phyloP scores from a whole-genome alignment of 2,329 filamentous ascomycete species.

The Corniculantispora saksenae region DNA sequence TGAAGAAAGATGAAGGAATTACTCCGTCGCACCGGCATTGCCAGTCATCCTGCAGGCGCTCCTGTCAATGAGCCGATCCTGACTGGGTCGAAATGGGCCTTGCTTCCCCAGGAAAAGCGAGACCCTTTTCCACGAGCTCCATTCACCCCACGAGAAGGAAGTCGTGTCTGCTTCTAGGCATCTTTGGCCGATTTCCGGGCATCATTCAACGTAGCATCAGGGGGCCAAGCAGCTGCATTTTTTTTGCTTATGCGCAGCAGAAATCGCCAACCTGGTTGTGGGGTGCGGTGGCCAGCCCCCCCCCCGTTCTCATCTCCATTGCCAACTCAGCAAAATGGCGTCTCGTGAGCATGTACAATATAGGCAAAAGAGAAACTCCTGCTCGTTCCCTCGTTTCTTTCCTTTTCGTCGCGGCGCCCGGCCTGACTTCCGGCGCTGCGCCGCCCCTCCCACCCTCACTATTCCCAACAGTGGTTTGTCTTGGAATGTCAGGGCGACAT shows the following conservation, averaged over 20 bases:
- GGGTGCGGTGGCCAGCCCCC: neutral
- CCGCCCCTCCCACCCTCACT: too few species aligned
- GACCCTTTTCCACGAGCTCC: too few species aligned
- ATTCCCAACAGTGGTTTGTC: neutral
- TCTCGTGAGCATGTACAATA: neutral
- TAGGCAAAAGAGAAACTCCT: neutral
- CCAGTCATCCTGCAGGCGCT: neutral
- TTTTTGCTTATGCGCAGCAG: neutral
- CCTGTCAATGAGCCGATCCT: neutral
- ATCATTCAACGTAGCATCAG: neutral
- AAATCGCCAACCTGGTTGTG: neutral
- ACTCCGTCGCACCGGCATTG: neutral
- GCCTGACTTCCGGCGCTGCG: too few species aligned
- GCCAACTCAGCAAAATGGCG: neutral
- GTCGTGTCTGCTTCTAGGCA: too few species aligned
- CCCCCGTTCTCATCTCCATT: neutral
- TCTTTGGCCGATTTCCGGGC: neutral
- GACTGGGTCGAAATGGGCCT: too few species aligned
- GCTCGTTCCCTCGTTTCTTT: too few species aligned
- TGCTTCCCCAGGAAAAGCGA: neutral
- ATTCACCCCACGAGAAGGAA: too few species aligned
- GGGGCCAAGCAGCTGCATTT: too few species aligned
- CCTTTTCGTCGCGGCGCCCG: too few species aligned
- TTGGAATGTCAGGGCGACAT: neutral
- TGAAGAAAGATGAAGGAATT: too few species aligned